A percentile compares a stretch with the other conserved stretches of the same genome.
phyloP scores from a whole-genome alignment of 176 grass and related monocot genomes.

The Oryza glaberrima region DNA sequence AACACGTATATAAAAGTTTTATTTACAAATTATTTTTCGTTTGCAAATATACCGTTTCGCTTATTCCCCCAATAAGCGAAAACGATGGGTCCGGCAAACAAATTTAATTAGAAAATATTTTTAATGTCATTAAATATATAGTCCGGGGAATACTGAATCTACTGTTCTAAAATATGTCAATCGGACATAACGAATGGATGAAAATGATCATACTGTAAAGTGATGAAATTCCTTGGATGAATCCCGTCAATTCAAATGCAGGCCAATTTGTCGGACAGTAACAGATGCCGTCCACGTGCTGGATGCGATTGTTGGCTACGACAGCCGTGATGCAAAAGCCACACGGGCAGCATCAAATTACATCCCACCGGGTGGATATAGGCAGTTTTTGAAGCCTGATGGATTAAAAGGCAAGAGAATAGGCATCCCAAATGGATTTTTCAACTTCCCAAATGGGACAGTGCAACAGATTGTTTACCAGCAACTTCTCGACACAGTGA shows the following conservation, averaged over 20 bases:
- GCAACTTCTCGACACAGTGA: constrained; percentile 54
- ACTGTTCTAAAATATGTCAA: too few species aligned
- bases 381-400: constrained; percentile 57
- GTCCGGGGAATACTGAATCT: too few species aligned
- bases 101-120: too few species aligned
- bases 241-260: constrained; percentile 15
- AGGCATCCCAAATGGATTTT: constrained; percentile 44
- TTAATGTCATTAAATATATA: too few species aligned
- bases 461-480: constrained; percentile 34
- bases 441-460: constrained; percentile 32
- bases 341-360: constrained; percentile 47
- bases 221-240: not conserved
- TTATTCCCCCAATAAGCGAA: too few species aligned
- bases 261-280: constrained; percentile 65
- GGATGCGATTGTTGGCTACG: constrained; percentile 59
- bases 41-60: too few species aligned
- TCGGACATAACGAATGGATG: too few species aligned
- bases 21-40: too few species aligned
- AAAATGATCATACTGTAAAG: too few species aligned
- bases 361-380: constrained; percentile 64
- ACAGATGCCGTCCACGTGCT: constrained; percentile 61
- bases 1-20: too few species aligned
- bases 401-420: constrained; percentile 61
- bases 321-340: constrained; percentile 39
- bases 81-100: too few species aligned